Base-by-base conservation (phyloP, 2,329 filamentous ascomycete species). In the Colletotrichum orbiculare region DNA sequence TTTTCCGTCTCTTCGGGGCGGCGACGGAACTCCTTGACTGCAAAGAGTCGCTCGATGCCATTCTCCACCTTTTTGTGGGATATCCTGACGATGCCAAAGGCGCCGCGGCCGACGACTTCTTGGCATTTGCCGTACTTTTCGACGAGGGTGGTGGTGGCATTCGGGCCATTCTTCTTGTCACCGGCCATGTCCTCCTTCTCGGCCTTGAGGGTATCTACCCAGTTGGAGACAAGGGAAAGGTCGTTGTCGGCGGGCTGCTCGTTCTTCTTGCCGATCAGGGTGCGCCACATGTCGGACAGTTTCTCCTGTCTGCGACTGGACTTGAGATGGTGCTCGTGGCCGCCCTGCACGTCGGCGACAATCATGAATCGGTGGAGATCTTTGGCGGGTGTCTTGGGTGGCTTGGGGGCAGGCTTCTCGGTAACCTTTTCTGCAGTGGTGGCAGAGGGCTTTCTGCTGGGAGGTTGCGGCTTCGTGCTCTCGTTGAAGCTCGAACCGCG, bases 121-220 rank as follows among this genome's bases (percentile, higher is more conserved):
- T 98, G 95, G 75, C 96, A 98, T 80, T 98, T 98, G 72, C 96
- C 96, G 76, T 99, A 99, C 77, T 98, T 98, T 74, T 98, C 93
- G 2, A 96, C 92, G 53, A 99, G 83, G 1, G 94, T 94, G 17
- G 88, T 89, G 13, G 91, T 90, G 15, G 90, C 85, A 73, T 91
- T 92, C 7, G 91, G 87, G 1, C 91, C 91, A 33, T 87, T 88
- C 76, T 91, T 96, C 80, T 91, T 93, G 72, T 97, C 93, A 43
- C 86, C 81, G 2, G 89, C 89, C 72, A 91, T 83, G 69, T 84
- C 87, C 68, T 84, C 87, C 66, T 89, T 89, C 75, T 96, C 90
- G 66, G 96, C 93, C 76, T 93, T 94, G 71, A 97, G 85, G 68
- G 96, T 94, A 76, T 97, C 95, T 60, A 97, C 94, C 95, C 95